Base-by-base conservation (phyloP, 2,329 filamentous ascomycete genomes). In the Arthroderma sp. region DNA sequence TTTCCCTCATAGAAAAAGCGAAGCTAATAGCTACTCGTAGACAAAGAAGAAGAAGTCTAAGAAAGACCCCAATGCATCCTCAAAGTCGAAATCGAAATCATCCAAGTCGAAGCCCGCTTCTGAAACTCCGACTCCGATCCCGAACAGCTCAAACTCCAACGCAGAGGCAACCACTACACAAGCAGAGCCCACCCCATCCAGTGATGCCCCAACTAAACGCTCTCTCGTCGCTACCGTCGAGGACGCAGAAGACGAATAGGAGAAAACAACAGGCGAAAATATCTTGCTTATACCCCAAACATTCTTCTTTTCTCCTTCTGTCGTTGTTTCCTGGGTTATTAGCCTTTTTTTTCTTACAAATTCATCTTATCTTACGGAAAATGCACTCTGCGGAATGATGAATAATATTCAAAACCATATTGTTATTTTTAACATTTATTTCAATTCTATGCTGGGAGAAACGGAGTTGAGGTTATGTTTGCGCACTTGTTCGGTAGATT, bases 151-250 rank as follows among this genome's bases (percentile, higher is more conserved):
- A n/a, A 30, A n/a, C n/a, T 9, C 38, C 11, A 29, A n/a, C 39
- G 11, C 10, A 31, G 29, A 32, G 32, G 31, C 42, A 4, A 37
- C 42, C 29, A 36, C 63, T 4, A 64, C 66, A 10, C 60, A 62
- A 29, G 60, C 63, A 10, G 54, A 59, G 15, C 55, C 66, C 32
- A 54, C 62, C 27, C 53, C 66, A 22, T 52, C 59, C 27, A 56
- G 59, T 29, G 56, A 60, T 4, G 51, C 53, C 32, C 51, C 61
- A 6, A 51, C 58, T 29, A 67, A 65, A 51, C 63, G 68, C 46
- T 56, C 64, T 47, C 54, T 69, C 28, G 54, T 64, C 3, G 62
- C 69, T 4, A 60, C 62, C 43, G 68, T 72, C 11, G 69, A 72
- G 52, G 69, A 71, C 48, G 65, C 56, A 2, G 53, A 58, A 15